Conservation (phyloP, 768 basidiomycete genomes). For the Kwoniella botswanensis region DNA sequence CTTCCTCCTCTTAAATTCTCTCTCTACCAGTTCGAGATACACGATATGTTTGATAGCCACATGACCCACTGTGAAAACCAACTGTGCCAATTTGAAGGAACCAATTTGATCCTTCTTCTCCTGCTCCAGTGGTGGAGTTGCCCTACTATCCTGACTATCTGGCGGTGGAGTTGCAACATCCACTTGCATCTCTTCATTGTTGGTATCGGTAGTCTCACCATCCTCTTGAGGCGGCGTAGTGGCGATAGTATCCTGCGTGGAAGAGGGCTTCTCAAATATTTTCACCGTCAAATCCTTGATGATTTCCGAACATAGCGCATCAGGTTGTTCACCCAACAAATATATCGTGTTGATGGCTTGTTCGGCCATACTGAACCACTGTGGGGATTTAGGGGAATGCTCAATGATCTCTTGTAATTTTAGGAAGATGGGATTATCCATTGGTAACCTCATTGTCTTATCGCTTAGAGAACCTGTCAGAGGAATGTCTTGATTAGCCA, state of each 20-base stretch:
- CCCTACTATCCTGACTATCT: conserved; percentile 1
- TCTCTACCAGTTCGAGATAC: conserved; percentile 90
- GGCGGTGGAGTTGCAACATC: conserved; percentile 21
- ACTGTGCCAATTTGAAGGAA: conserved; percentile 84
- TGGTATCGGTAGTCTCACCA: conserved; percentile 4
- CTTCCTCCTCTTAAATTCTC: conserved; percentile 95
- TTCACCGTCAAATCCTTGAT: conserved; percentile 78
- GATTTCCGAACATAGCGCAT: conserved; percentile 75
- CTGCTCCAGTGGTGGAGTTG: background rate
- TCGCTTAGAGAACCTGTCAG: conserved; percentile 78
- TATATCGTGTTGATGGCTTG: conserved; percentile 97
- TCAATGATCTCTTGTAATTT: conserved; percentile 82
- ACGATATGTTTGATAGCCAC: conserved; percentile 98
- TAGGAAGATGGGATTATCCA: conserved; percentile 83
- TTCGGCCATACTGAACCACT: conserved; percentile 97
- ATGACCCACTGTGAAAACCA: conserved; percentile 95
- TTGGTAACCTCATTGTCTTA: conserved; percentile 81
- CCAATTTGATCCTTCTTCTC: conserved; percentile 63
- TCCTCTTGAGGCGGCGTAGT: conserved; percentile 10
- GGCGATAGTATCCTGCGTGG: background rate
- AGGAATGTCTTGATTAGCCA: conserved; percentile 2
- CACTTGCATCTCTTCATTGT: conserved; percentile 6
- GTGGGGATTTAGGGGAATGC: conserved; percentile 77
- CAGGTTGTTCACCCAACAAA: conserved; percentile 90
- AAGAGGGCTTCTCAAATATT: conserved; percentile 64